phyloP scores from a whole-genome alignment of 306 rosid genomes.

The Oemleria cerasiformis region DNA sequence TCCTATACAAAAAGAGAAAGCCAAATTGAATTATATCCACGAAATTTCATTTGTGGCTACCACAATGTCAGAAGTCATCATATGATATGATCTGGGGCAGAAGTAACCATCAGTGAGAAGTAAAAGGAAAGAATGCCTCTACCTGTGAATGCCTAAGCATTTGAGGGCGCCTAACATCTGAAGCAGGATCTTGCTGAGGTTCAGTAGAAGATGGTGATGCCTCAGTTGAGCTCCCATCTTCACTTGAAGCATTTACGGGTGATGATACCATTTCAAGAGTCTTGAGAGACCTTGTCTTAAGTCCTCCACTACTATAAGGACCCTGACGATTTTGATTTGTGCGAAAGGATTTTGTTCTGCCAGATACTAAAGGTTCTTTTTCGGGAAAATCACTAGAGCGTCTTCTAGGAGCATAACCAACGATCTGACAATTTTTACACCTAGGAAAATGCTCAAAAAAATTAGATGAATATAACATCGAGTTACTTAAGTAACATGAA shows the following conservation, averaged over 20 bases:
- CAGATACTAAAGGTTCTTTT: conserved; percentile 31
- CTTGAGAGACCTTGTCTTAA: neutral
- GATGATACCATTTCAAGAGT: conserved; percentile 21
- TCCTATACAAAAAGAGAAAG: neutral
- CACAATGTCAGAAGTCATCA: neutral
- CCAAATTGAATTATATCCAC: neutral
- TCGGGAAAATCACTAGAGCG: conserved; percentile 20
- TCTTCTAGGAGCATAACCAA: conserved; percentile 64
- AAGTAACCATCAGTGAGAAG: conserved; percentile 12
- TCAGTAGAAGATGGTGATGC: conserved; percentile 17
- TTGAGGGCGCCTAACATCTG: conserved; percentile 21
- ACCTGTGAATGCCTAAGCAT: conserved; percentile 5
- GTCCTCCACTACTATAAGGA: neutral
- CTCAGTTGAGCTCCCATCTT: conserved; percentile 26
- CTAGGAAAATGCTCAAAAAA: conserved; percentile 24
- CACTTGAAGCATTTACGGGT: conserved; percentile 1
- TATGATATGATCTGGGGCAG: conserved; percentile 5
- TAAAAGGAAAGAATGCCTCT: conserved; percentile 9
- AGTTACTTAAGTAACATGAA: neutral
- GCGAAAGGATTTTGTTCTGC: conserved; percentile 8
- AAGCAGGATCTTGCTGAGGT: conserved; percentile 29
- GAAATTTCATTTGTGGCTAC: neutral
- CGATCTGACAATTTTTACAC: conserved; percentile 57
- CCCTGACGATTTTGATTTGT: conserved; percentile 18
- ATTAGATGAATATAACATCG: neutral